Evolutionary conservation across 2,329 filamentous ascomycete genomes (phyloP), one percentile per base, ranked within the genome.

Genomic region (Macroventuria anomochaeta): DNA sequence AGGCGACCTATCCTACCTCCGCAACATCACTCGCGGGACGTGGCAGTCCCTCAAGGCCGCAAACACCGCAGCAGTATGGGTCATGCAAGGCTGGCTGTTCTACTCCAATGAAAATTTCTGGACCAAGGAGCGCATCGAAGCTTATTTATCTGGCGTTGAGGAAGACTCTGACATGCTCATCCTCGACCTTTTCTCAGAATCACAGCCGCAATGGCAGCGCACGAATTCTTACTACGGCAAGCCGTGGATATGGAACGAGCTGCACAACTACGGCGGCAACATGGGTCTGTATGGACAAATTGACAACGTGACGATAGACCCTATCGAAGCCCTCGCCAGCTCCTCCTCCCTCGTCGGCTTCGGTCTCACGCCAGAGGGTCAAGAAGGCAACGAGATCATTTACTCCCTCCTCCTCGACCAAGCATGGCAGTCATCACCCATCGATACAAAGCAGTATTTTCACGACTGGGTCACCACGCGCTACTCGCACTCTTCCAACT

Each of bases 21-120:
- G 61, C 11, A 78, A 77, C 31, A 68, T 82, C 37, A 76, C 75
- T 3, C 67, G 64, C 17, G 75, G 72, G 46, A 82, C 80, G 0
- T 80, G 77, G 73, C 63, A 76, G 36, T 77, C 76, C 38, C 72
- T 83, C 28, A 82, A 82, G 57, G 64, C 73, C 2, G 80, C 77
- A 0, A 79, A 82, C 51, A 71, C 80, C 0, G 66, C 76, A 13
- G 80, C 81, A 2, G 67, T 81, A 2, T 83, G 81, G 81, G 65
- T 83, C 57, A 78, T 84, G 58, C 81, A 83, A 59, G 76, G 79
- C 13, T 82, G 79, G 72, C 70, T 84, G 1, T 84, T 83, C 64
- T 78, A 74, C 20, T 73, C 73, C 3, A 77, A 75, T 32, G 62
- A 63, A 0, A 68, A 70, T 17, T 80, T 81, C 57, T 80, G 80